Conservation (phyloP, 176 grass and related monocot genomes). For the Leersia perrieri region DNA sequence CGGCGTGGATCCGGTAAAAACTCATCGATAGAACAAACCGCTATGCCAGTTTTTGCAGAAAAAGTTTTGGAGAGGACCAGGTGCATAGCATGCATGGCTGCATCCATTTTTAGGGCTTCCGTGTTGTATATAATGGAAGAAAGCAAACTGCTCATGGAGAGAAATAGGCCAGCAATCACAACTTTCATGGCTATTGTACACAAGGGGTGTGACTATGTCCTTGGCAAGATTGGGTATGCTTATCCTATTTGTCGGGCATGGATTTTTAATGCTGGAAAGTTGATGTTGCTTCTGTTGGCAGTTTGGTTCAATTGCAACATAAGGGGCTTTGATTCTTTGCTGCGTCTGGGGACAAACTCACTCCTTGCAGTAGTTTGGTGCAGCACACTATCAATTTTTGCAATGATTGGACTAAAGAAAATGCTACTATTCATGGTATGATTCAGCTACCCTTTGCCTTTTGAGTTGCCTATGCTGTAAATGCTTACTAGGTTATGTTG, state of each 20-base stretch:
- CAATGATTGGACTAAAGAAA: conserved; percentile 88
- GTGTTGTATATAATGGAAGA: conserved; percentile 58
- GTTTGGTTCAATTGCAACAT: conserved; percentile 90
- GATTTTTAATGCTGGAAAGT: conserved; percentile 74
- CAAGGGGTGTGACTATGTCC: conserved; percentile 52
- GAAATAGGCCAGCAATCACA: conserved; percentile 51
- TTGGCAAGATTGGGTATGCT: conserved; percentile 47
- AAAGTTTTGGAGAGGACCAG: conserved; percentile 43
- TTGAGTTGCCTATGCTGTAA: neutral
- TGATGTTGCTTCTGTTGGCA: conserved; percentile 66
- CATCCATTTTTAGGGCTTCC: conserved; percentile 56
- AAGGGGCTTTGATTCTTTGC: conserved; percentile 88
- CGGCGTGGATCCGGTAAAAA: conserved; percentile 25
- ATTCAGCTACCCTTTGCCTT: conserved; percentile 34
- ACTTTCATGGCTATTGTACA: conserved; percentile 40
- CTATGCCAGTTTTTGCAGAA: conserved; percentile 25
- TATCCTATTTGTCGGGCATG: conserved; percentile 65
- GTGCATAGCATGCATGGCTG: conserved; percentile 56
- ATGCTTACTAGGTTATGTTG: conserved; percentile 4
- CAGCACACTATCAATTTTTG: conserved; percentile 67
- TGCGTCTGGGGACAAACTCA: conserved; percentile 82
- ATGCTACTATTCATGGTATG: conserved; percentile 69
- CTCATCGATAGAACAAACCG: neutral
- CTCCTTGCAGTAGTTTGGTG: conserved; percentile 90
- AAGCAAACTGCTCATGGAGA: conserved; percentile 56